These are phyloP conservation scores for Coccomyxa sp. DNA, from an alignment of 139 green algal species.

Conservation along the genomic window DNA sequence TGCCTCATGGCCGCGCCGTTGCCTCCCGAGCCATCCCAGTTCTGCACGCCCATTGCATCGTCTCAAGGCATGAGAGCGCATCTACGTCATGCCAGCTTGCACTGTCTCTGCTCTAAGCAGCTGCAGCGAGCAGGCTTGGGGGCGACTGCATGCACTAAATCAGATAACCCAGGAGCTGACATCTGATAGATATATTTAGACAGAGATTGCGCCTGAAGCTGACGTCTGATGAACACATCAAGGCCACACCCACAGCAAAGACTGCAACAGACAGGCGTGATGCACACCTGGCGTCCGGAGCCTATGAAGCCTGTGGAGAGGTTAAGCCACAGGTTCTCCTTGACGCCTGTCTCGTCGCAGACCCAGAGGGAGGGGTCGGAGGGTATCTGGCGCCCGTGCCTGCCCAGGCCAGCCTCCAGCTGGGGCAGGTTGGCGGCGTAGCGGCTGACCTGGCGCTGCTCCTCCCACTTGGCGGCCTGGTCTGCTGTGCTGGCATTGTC, in stretches of 20 bases:
- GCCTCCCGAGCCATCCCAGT: slow-evolving; percentile 84
- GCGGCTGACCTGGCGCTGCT: slow-evolving; percentile 75
- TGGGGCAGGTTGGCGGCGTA: slow-evolving; percentile 81
- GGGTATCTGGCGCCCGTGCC: slow-evolving; percentile 54
- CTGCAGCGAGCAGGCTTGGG: too few relatives aligned
- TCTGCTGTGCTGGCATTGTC: slow-evolving; percentile 61
- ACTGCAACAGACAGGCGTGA: too few relatives aligned
- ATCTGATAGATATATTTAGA: too few relatives aligned
- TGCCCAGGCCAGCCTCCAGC: slow-evolving; percentile 37
- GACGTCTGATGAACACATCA: too few relatives aligned
- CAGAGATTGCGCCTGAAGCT: too few relatives aligned
- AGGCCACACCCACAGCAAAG: too few relatives aligned
- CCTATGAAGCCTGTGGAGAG: slow-evolving; percentile 93
- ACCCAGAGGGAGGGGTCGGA: slow-evolving; percentile 79
- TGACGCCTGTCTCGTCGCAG: slow-evolving; percentile 86
- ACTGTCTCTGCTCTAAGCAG: too few relatives aligned
- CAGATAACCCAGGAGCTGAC: too few relatives aligned
- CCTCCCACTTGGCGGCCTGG: slow-evolving; percentile 68
- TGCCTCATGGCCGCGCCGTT: slow-evolving; percentile 89
- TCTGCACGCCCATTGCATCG: slow-evolving; percentile 35
- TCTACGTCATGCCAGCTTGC: too few relatives aligned
- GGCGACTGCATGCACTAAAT: too few relatives aligned
- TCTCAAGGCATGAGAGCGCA: too few relatives aligned
- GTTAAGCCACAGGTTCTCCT: slow-evolving; percentile 99
- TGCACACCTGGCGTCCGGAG: slow-evolving; percentile 71